Base-by-base conservation (phyloP, 2,329 filamentous ascomycete species). In the Pseudogymnoascus sp. region DNA sequence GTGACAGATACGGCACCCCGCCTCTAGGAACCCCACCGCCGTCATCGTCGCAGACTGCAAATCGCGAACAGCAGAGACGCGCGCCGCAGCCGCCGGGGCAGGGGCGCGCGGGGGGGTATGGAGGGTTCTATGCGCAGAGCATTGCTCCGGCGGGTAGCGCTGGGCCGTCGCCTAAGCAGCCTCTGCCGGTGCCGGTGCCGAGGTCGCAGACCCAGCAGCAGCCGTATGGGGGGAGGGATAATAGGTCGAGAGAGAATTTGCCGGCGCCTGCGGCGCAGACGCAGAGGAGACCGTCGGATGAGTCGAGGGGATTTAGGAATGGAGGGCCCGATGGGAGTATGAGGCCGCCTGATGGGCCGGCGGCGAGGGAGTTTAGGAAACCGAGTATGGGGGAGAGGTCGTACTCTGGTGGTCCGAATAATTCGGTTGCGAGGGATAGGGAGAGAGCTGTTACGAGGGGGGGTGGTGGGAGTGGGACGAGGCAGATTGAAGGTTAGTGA, bases 1-100 rank as follows among this genome's bases (percentile, higher is more conserved):
- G 66, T 31, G 68, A 72, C 62, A 62, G 68, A 65, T 72, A 70
- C 65, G 67, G 67, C 14, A 65, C 69, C 23, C 68, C 71, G 47
- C 65, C 70, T 61, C 67, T 47, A 68, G 69, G 16, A 62, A 68
- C 14, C 63, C 66, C 56, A 5, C 25, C 60, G 16, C 21, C 35
- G 64, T 21, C 35, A 64, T 21, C 21, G 21, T 5, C 11, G 25
- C 18, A 60, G 70, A 71, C 63, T 71, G 70, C 62, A 68, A 66
- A 59, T 70, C 71, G 18, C 60, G 70, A 66, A 63, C 67, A 31
- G 28, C 31, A 71, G 40, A 72, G 72, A 38, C 70, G 69, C 2
- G 67, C 67, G 37, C 33, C 40, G 3, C 33, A 21, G 3, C 33
- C 31, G n/a, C 28, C 59, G 23, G 35, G 60, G 33, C 62, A 8